These are phyloP conservation scores for Fusarium euwallaceae DNA, from an alignment of 2,329 filamentous ascomycete species.

Conservation along the genomic window DNA sequence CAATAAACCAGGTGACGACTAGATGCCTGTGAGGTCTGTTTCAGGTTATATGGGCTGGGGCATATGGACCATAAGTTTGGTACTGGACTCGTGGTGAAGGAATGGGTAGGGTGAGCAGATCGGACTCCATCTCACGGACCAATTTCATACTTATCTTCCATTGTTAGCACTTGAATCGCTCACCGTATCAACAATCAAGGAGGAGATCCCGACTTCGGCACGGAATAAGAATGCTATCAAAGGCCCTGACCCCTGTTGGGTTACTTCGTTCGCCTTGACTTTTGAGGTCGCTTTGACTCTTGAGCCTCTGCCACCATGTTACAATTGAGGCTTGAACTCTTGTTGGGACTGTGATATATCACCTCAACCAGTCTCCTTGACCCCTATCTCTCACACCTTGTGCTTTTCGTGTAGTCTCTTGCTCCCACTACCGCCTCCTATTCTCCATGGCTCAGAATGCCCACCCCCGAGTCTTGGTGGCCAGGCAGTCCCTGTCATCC, in stretches of 20 bases:
- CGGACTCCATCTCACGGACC: neutral
- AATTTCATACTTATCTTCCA: neutral
- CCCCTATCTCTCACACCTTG: neutral
- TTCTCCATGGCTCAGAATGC: conserved; percentile 7
- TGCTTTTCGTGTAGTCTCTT: neutral
- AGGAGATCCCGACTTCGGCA: conserved; percentile 5
- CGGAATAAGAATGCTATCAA: neutral
- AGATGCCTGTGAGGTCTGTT: conserved; percentile 3
- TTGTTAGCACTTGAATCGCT: neutral
- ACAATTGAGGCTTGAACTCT: neutral
- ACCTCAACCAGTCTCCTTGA: neutral
- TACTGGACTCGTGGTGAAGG: neutral
- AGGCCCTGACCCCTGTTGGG: neutral
- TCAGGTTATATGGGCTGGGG: neutral
- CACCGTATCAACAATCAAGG: conserved; percentile 11
- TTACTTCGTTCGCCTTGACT: neutral
- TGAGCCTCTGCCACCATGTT: neutral
- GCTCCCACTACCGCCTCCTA: neutral
- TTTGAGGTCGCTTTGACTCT: neutral
- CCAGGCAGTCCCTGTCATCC: conserved; percentile 26
- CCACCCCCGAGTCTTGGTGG: conserved; percentile 13
- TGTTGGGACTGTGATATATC: neutral
- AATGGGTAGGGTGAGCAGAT: neutral
- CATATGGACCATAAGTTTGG: neutral
- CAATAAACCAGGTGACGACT: conserved; percentile 4